Evolutionary conservation across 495 filamentous ascomycete species (phyloP).

Genomic region (Clohesyomyces aquaticus): DNA sequence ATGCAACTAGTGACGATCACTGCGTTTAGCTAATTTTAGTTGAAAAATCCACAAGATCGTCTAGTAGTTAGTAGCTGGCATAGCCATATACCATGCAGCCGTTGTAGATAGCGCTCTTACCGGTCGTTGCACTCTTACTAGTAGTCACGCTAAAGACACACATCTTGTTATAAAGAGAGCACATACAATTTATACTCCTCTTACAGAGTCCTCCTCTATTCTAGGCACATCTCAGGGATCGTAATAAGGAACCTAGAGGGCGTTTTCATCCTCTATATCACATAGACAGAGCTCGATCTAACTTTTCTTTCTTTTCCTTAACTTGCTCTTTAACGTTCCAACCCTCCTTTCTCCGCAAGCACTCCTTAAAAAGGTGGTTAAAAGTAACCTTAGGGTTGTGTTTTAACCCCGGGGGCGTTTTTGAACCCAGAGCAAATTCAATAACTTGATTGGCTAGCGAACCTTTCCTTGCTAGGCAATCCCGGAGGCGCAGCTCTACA

Average conservation of each 20-base stretch:
- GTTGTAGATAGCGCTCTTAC: too few species aligned
- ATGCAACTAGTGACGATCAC: too few species aligned
- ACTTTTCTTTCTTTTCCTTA: constrained; percentile 1
- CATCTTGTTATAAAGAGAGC: too few species aligned
- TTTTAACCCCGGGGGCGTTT: neutral
- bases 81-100: too few species aligned
- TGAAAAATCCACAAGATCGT: too few species aligned
- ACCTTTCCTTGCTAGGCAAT: constrained; percentile 1
- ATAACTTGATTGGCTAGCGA: neutral
- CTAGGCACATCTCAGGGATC: constrained; percentile 1
- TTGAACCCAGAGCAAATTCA: neutral
- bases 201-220: constrained; percentile 3
- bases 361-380: neutral
- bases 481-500: constrained; percentile 1
- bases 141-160: too few species aligned
- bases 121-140: too few species aligned
- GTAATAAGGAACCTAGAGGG: neutral
- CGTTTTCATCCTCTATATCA: neutral
- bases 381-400: neutral
- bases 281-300: neutral
- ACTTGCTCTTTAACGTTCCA: too few species aligned
- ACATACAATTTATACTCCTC: constrained; percentile 3
- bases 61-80: too few species aligned
- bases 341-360: neutral
- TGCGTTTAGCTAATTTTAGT: too few species aligned